Base-by-base conservation (phyloP, 495 filamentous ascomycete genomes). In the Penicillium verhagenii region DNA sequence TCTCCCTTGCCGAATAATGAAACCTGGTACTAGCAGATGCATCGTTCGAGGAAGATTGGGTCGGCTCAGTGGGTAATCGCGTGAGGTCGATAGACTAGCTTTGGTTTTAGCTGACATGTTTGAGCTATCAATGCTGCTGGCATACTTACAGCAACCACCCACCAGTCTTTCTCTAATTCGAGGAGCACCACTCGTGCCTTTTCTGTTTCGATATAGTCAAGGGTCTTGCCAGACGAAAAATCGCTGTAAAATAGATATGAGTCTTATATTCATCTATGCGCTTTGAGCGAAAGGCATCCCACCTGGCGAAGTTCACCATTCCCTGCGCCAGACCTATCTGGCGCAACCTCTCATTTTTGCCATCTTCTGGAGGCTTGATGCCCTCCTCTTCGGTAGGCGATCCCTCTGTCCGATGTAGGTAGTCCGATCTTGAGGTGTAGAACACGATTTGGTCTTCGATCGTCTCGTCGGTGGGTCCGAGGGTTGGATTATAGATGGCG, bases 321-420 rank as follows among this genome's bases (percentile, higher is more conserved):
- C 92, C 94, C 76, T 99, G 94, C 48, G 94, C 95, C 58, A 98
- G 82, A n/a, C 94, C 94, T 68, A 98, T 89, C 73, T 96, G 91
- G 56, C 95, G 82, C 63, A 97, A 71, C 57, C 82, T 86, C 73
- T 93, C 87, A 67, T 97, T 96, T 54, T 79, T 81, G 48, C 88
- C 79, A 60, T 89, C 82, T 37, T 79, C 79, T 16, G 72, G 72
- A 4, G 79, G 56, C 9, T 91, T 88, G 38, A 76, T 78, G 50
- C 84, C 77, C 33, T 87, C 82, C 14, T 79, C 61, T 39, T 65
- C 73, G 11, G 71, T 65, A 6, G 76, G 33, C 53, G 67, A 65
- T 61, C 75, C 68, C 59, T 73, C 66, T 37, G 68, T 59, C 52
- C 53, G 65, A 52, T 54, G 66, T 48, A 53, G 63, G 46, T 66